Evolutionary conservation across 805 yeast species (phyloP).

Genomic region (Candida pini): DNA sequence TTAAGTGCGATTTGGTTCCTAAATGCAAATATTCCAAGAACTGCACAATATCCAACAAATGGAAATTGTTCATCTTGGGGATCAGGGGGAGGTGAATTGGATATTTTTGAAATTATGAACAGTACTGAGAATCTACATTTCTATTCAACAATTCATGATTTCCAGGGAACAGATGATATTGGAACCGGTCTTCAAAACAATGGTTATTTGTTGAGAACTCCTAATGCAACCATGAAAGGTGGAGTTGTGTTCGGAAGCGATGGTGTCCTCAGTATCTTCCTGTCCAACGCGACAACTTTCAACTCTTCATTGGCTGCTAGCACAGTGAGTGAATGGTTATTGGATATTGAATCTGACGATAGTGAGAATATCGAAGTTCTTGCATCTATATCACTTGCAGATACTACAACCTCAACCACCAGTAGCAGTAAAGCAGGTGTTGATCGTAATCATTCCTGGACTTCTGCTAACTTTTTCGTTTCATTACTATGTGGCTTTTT

Average conservation of each 20-base stretch:
- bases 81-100: constrained; percentile 76
- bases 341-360: constrained; percentile 18
- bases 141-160: constrained; percentile 68
- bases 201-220: constrained; percentile 55
- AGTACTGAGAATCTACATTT: constrained; percentile 48
- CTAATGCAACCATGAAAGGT: constrained; percentile 50
- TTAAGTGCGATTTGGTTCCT: constrained; percentile 74
- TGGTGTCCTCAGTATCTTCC: constrained; percentile 57
- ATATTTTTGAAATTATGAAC: constrained; percentile 70
- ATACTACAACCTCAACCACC: neutral
- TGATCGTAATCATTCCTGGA: too few species aligned
- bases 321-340: constrained; percentile 42
- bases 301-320: constrained; percentile 39
- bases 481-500: too few species aligned
- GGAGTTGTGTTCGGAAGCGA: constrained; percentile 64
- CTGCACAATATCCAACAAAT: constrained; percentile 61
- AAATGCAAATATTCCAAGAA: constrained; percentile 69
- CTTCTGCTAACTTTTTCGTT: too few species aligned
- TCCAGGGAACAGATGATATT: constrained; percentile 63
- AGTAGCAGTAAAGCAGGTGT: too few species aligned
- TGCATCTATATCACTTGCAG: constrained; percentile 12
- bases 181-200: constrained; percentile 52
- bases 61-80: constrained; percentile 71
- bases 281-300: constrained; percentile 48
- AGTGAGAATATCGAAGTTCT: constrained; percentile 13